Conservation (phyloP, 2,329 filamentous ascomycete species). For the Fusarium compactum region DNA sequence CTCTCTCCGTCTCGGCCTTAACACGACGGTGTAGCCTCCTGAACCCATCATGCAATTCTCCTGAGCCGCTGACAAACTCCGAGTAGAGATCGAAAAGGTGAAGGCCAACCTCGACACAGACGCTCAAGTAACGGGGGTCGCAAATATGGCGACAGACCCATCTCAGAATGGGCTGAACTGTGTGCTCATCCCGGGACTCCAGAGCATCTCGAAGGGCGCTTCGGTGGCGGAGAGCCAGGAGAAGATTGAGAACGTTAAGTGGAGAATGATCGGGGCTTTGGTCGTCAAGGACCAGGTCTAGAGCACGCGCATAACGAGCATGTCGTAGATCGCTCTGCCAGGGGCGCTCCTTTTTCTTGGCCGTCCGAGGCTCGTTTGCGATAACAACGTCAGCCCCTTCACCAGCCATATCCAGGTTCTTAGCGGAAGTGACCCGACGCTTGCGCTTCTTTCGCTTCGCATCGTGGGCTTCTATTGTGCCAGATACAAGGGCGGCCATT, state of each 20-base stretch:
- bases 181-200: conserved; percentile 81
- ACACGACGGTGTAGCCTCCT: conserved; percentile 77
- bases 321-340: conserved; percentile 89
- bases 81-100: conserved; percentile 89
- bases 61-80: conserved; percentile 79
- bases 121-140: conserved; percentile 82
- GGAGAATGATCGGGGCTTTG: conserved; percentile 65
- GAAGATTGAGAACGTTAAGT: conserved; percentile 77
- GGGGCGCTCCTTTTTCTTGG: conserved; percentile 70
- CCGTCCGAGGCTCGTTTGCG: conserved; percentile 71
- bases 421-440: conserved; percentile 59
- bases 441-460: conserved; percentile 77
- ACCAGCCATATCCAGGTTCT: conserved; percentile 81
- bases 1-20: conserved; percentile 81
- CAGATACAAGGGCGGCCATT: conserved; percentile 84
- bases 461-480: conserved; percentile 83
- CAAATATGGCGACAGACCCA: conserved; percentile 87
- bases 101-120: conserved; percentile 86
- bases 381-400: conserved; percentile 91
- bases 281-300: conserved; percentile 80
- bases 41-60: conserved; percentile 78
- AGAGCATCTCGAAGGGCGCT: conserved; percentile 86
- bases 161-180: conserved; percentile 82
- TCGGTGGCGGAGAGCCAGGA: conserved; percentile 88
- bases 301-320: conserved; percentile 79